Conservation (phyloP, 1,139 yeast species). For the Zygosaccharomyces pseudobailii region DNA sequence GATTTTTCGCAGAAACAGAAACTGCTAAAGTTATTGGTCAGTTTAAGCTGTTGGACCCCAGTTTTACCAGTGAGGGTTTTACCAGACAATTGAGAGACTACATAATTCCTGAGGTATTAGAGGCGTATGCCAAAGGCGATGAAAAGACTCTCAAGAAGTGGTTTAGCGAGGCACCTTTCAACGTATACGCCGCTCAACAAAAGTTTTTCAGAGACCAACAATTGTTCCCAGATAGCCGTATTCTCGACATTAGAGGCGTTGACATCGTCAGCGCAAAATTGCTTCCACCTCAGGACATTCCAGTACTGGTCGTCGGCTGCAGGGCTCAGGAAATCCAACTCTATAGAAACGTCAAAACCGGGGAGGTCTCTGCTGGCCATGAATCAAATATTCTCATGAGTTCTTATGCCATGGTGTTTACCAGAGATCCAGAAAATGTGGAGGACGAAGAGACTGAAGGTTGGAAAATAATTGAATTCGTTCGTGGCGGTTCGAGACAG, state of each 20-base stretch:
- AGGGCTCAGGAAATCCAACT: slow-evolving; percentile 95
- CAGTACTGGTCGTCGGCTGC: slow-evolving; percentile 90
- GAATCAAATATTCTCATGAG: slow-evolving; percentile 91
- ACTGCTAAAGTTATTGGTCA: slow-evolving; percentile 84
- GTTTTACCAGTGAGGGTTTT: slow-evolving; percentile 75
- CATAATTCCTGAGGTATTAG: slow-evolving; percentile 91
- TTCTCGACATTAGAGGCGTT: slow-evolving; percentile 91
- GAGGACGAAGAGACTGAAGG: slow-evolving; percentile 92
- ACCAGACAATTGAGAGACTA: slow-evolving; percentile 82
- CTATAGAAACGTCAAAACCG: slow-evolving; percentile 84
- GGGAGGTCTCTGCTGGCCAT: slow-evolving; percentile 93
- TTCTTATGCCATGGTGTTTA: slow-evolving; percentile 92
- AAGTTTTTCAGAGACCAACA: slow-evolving; percentile 93
- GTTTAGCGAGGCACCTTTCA: slow-evolving; percentile 96
- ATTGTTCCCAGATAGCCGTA: slow-evolving; percentile 83
- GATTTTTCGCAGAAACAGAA: slow-evolving; percentile 94
- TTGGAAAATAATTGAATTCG: slow-evolving; percentile 94
- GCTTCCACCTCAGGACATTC: slow-evolving; percentile 87
- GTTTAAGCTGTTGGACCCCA: slow-evolving; percentile 87
- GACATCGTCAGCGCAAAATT: slow-evolving; percentile 86
- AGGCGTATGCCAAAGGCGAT: slow-evolving; percentile 93
- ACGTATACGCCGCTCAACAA: slow-evolving; percentile 90
- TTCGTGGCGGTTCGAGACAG: slow-evolving; percentile 87
- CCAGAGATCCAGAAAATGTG: slow-evolving; percentile 88
- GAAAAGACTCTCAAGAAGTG: slow-evolving; percentile 75